phyloP scores from a whole-genome alignment of 805 yeast genomes.

The Vanderwaltozyma verrucispora region DNA sequence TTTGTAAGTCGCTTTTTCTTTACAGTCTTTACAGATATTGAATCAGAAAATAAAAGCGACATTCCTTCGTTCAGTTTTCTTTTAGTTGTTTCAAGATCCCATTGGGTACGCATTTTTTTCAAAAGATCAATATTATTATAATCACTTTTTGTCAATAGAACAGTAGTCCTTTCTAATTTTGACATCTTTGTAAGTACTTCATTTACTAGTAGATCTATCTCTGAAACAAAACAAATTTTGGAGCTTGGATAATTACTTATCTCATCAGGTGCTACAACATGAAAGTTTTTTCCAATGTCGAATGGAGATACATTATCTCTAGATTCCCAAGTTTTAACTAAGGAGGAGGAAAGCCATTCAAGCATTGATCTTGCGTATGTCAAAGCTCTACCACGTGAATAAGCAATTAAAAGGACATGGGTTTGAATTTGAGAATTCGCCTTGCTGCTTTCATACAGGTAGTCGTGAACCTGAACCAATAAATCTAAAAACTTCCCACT shows the following conservation, averaged over 20 bases:
- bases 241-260: conserved; percentile 50
- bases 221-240: conserved; percentile 69
- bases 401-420: conserved; percentile 69
- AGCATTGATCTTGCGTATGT: conserved; percentile 80
- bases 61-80: conserved; percentile 49
- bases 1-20: conserved; percentile 43
- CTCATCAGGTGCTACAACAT: conserved; percentile 48
- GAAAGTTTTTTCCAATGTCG: conserved; percentile 50
- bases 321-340: conserved; percentile 77
- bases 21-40: conserved; percentile 26
- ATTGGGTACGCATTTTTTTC: conserved; percentile 26
- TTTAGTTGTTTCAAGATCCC: conserved; percentile 37
- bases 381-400: conserved; percentile 66
- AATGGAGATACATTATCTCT: conserved; percentile 62
- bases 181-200: conserved; percentile 47
- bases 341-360: conserved; percentile 91
- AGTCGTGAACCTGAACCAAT: conserved; percentile 60
- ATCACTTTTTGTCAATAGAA: conserved; percentile 52
- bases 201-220: conserved; percentile 51
- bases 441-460: conserved; percentile 34
- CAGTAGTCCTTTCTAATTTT: conserved; percentile 52
- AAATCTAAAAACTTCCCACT: conserved; percentile 78
- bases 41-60: conserved; percentile 43
- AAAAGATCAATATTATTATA: conserved; percentile 5
- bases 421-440: conserved; percentile 30